These are phyloP conservation scores for Psidium guajava DNA, from an alignment of 345 rosid species.

Conservation along the genomic window DNA sequence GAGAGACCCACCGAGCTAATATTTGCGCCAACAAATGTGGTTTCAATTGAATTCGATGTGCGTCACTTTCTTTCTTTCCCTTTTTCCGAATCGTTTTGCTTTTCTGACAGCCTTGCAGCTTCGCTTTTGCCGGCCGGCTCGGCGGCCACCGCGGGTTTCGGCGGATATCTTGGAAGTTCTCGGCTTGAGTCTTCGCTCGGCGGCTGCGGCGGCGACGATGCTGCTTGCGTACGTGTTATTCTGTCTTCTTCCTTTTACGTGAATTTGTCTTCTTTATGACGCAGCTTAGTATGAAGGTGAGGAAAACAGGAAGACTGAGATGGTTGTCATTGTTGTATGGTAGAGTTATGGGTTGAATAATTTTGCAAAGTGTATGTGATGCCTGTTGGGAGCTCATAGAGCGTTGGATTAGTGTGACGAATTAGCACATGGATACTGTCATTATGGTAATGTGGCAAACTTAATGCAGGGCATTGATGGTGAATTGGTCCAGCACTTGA, in stretches of 20 bases:
- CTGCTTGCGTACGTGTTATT: constrained; percentile 19
- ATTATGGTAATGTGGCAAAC: not conserved
- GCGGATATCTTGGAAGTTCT: constrained; percentile 81
- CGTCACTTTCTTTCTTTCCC: not conserved
- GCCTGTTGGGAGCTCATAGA: not conserved
- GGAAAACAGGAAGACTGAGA: not conserved
- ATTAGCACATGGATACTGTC: not conserved
- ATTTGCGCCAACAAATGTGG: not conserved
- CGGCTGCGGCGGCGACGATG: constrained; percentile 28
- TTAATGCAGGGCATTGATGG: constrained; percentile 59
- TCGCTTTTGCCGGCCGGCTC: constrained; percentile 59
- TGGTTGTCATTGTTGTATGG: not conserved
- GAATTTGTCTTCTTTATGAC: not conserved
- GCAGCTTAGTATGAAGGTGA: not conserved
- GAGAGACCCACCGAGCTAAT: not conserved
- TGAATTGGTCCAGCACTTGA: constrained; percentile 77
- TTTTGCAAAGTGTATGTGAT: not conserved
- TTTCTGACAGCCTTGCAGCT: constrained; percentile 53
- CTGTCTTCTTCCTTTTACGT: not conserved
- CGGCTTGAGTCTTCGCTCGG: constrained; percentile 46
- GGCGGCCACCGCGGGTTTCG: constrained; percentile 66
- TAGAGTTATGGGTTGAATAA: not conserved
- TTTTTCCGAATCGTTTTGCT: not conserved
- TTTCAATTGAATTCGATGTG: not conserved
- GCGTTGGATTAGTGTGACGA: not conserved